phyloP scores from a whole-genome alignment of 257 asterid genomes.

The Primulina huaijiensis region DNA sequence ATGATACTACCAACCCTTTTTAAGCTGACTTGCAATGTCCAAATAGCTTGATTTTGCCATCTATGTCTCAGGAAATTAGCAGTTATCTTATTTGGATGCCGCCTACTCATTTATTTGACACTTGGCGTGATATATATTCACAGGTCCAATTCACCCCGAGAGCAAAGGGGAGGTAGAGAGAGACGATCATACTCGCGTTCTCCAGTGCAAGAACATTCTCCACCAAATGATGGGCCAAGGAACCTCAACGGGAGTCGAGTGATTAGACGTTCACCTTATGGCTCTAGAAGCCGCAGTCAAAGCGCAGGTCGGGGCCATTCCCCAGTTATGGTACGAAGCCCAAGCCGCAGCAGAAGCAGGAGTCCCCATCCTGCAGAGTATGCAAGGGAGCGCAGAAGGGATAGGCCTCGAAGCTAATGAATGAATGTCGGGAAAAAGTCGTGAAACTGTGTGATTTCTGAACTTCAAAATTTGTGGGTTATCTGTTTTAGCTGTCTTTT shows the following conservation, averaged over 20 bases:
- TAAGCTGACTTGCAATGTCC: background rate
- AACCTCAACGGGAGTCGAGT: slow-evolving; percentile 55
- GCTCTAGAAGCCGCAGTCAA: slow-evolving; percentile 50
- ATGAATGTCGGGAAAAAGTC: background rate
- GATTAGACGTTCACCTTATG: slow-evolving; percentile 45
- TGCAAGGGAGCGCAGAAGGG: slow-evolving; percentile 26
- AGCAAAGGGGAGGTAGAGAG: slow-evolving; percentile 58
- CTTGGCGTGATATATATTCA: background rate
- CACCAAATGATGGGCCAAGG: slow-evolving; percentile 47
- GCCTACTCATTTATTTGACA: background rate
- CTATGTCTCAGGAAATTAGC: background rate
- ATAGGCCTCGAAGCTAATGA: slow-evolving; percentile 39
- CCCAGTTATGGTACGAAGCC: slow-evolving; percentile 41
- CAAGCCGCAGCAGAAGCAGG: slow-evolving; percentile 49
- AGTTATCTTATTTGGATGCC: background rate
- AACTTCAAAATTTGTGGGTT: background rate
- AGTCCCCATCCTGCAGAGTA: slow-evolving; percentile 39
- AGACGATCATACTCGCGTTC: slow-evolving; percentile 50
- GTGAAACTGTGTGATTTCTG: background rate
- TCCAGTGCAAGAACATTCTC: slow-evolving; percentile 48
- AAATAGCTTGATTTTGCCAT: background rate
- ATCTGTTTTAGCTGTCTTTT: background rate
- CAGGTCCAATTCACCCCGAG: slow-evolving; percentile 80
- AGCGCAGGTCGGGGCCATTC: slow-evolving; percentile 42
- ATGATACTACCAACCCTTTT: background rate